Conservation (phyloP, 495 filamentous ascomycete genomes). For the Saxophila tyrrhenica region DNA sequence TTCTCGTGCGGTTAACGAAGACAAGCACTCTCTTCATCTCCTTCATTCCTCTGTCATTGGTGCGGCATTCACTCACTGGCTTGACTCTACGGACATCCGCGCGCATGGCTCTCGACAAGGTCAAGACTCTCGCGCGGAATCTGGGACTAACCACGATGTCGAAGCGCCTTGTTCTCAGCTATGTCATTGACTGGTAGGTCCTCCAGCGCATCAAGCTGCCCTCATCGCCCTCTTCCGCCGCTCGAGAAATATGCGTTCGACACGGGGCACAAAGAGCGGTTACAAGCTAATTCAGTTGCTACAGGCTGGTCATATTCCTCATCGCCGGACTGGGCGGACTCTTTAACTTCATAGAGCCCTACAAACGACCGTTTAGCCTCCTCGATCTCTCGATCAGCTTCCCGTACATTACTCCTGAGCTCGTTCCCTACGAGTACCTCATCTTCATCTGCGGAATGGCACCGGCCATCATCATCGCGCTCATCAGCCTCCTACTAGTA, state of each 20-base stretch:
- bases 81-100: too few species aligned
- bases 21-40: background rate
- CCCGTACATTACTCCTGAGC: slow-evolving; percentile 38
- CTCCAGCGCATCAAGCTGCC: slow-evolving; percentile 20
- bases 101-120: too few species aligned
- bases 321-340: slow-evolving; percentile 27
- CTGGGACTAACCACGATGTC: slow-evolving; percentile 4
- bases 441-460: slow-evolving; percentile 40
- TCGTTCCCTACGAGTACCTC: slow-evolving; percentile 41
- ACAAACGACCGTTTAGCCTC: slow-evolving; percentile 35
- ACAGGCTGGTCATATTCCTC: slow-evolving; percentile 16
- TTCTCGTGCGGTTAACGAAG: too few species aligned
- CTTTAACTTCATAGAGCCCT: slow-evolving; percentile 25
- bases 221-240: background rate
- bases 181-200: slow-evolving; percentile 29
- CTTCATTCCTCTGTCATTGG: background rate
- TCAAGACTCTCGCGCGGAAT: background rate
- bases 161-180: slow-evolving; percentile 26
- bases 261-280: too few species aligned
- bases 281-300: background rate
- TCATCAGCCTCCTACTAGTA: slow-evolving; percentile 39
- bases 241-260: too few species aligned
- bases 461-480: slow-evolving; percentile 42
- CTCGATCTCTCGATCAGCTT: slow-evolving; percentile 47
- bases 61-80: too few species aligned